These are phyloP conservation scores for Talaromyces trachyspermus DNA, from an alignment of 495 filamentous ascomycete genomes.

Conservation along the genomic window DNA sequence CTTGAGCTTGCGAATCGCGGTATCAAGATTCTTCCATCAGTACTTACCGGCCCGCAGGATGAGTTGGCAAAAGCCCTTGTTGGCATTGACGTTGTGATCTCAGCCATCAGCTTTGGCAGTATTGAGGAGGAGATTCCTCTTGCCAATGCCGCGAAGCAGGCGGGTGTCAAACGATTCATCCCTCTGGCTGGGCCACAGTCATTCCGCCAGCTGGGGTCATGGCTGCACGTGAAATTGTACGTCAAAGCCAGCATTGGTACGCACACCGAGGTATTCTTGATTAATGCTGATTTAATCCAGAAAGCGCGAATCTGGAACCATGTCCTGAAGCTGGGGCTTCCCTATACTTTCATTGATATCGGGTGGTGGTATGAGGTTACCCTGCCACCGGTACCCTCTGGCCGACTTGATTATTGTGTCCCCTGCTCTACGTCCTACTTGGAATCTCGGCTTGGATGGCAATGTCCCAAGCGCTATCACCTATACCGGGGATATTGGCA, in stretches of 20 bases:
- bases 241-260: neutral
- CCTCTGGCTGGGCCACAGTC: conserved; percentile 22
- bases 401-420: conserved; percentile 22
- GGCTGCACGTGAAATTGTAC: conserved; percentile 10
- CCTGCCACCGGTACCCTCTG: conserved; percentile 25
- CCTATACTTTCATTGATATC: conserved; percentile 40
- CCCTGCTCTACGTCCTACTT: neutral
- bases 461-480: conserved; percentile 21
- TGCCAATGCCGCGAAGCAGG: conserved; percentile 15
- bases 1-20: conserved; percentile 16
- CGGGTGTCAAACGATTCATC: conserved; percentile 24
- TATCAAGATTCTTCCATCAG: conserved; percentile 18
- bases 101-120: conserved; percentile 11
- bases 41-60: conserved; percentile 18
- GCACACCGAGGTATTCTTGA: too few relatives aligned
- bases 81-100: conserved; percentile 30
- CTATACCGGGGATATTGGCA: conserved; percentile 32
- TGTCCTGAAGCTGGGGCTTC: conserved; percentile 23
- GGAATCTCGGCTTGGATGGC: conserved; percentile 23
- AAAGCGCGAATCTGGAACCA: conserved; percentile 28
- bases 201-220: conserved; percentile 15
- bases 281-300: conserved; percentile 5
- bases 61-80: conserved; percentile 16
- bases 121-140: conserved; percentile 24
- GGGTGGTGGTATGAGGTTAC: conserved; percentile 36